Base-by-base conservation (phyloP, 768 basidiomycete species). In the Trametes meyenii region DNA sequence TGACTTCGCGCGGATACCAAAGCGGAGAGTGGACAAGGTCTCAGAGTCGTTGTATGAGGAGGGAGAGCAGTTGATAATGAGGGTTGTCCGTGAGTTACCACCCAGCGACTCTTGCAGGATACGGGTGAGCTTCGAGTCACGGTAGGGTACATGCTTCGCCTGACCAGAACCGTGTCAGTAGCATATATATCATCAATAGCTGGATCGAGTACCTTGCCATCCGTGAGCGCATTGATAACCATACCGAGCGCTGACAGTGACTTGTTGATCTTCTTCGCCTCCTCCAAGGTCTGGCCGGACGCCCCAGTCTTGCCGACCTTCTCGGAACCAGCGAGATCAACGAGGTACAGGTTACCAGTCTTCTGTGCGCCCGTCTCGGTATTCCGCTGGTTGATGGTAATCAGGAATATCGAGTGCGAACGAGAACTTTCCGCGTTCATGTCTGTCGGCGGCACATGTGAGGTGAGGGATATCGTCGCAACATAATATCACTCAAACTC, bases 231-330 rank as follows among this genome's bases (percentile, higher is more conserved):
- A 69, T 99, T 99, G 72, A 99, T 99, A 70, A 99, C 97, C 95
- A 98, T 98, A 39, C 97, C 97, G 64, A 99, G 84, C 12, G 97
- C 97, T 17, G 94, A 96, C 26, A 99, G 78, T 29, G 92, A 94
- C 76, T 99, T 99, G 80, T 99, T 99, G 79, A 99, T 99, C 83
- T 99, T 99, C 87, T 99, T 99, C 14, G 97, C 97, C 76, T 99
- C 97, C 75, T 99, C 97, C 8, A 99, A 78, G 24, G 97, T 99
- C 74, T 99, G 98, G 1, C 97, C 97, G 2, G 96, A 98, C 52
- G 97, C 97, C 19, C 97, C 97, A 43, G 97, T 99, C 82, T 99
- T 99, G 50, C 96, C 96, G 58, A 99, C 96, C 77, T 99, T 99
- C 77, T 99, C 97, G 21, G 94, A 97, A 69, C 97, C 97, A 58